Evolutionary conservation across 2,329 filamentous ascomycete genomes (phyloP), one percentile per base, ranked within the genome.

Genomic region (Trichoderma pleuroti): DNA sequence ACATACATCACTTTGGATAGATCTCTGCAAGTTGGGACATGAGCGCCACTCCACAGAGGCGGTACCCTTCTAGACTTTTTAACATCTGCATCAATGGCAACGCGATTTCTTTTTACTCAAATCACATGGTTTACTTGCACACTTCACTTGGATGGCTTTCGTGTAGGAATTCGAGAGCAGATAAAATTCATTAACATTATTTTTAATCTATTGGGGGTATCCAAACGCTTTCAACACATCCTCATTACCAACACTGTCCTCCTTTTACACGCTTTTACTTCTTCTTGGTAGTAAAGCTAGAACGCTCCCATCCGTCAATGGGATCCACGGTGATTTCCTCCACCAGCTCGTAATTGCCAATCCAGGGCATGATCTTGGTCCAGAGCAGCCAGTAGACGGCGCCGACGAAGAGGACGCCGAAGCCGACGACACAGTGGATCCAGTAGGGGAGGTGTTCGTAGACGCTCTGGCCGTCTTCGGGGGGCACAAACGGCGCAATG

Each of bases 241-340:
- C 34, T 39, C 34, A 66, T 57, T 34, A 39, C 26, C 34, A 39
- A 52, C 21, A 52, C 46, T 52, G n/a, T 52, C 34, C 46, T 42
- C 10, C 11, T 54, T 65, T 65, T 28, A 11, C 14, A 65, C 11
- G 28, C 30, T n/a, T 61, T 21, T 21, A 34, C 1, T 59, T 34
- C 28, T 24, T 59, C n/a, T 81, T 77, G 70, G 77, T 82, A 2
- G 82, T 78, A 75, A 90, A 90, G 3, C 86, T 82, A 68, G 81
- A 87, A 36, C 86, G 81, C 74, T 88, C 88, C 89, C 89, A 91
- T 2, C 89, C 88, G 76, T 91, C 89, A 54, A 87, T 83, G 0
- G 83, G 83, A 72, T 88, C 86, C 9, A 90, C 78, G 2, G 84
- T 77, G 0, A 81, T 83, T 78, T 89, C 85, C 70, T 86, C 83